These are phyloP conservation scores for Protomyces pachydermus DNA, from an alignment of 1,139 yeast species.

Conservation along the genomic window DNA sequence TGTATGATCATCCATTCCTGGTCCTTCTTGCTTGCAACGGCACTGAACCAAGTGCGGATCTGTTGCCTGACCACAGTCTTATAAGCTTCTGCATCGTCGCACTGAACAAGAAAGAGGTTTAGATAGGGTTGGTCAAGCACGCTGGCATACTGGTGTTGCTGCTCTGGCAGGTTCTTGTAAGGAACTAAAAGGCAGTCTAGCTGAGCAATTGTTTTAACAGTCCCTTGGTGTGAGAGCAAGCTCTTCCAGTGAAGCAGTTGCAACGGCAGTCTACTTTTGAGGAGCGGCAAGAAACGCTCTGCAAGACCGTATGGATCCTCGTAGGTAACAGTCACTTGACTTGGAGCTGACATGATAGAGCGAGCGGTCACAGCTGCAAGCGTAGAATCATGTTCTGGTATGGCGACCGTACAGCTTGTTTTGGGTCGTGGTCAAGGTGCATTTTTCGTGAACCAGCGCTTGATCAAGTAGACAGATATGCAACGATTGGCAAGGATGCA, in stretches of 20 bases:
- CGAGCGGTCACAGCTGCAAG: no score
- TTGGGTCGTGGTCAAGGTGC: no score
- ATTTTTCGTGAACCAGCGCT: no score
- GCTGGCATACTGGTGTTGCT: constrained; percentile 31
- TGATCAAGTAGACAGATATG: no score
- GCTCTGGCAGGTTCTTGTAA: not conserved
- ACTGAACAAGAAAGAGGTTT: constrained; percentile 63
- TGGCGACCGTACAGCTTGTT: no score
- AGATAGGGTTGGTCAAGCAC: constrained; percentile 51
- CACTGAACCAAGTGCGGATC: constrained; percentile 71
- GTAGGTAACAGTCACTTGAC: not conserved
- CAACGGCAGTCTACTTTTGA: not conserved
- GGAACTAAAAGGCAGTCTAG: not conserved
- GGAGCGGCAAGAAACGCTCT: not conserved
- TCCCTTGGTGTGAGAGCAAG: not conserved
- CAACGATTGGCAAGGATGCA: no score
- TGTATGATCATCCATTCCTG: constrained; percentile 65
- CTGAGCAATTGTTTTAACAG: not conserved
- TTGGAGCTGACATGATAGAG: not conserved
- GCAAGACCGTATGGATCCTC: not conserved
- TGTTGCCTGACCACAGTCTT: constrained; percentile 74
- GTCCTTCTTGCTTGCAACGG: constrained; percentile 46
- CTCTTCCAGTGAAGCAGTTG: constrained; percentile 2
- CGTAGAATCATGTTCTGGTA: no score
- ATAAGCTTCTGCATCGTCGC: constrained; percentile 66